Evolutionary conservation across 768 basidiomycete species (phyloP), one percentile per base, ranked within the genome.

Genomic region (Russula ochroleuca): DNA sequence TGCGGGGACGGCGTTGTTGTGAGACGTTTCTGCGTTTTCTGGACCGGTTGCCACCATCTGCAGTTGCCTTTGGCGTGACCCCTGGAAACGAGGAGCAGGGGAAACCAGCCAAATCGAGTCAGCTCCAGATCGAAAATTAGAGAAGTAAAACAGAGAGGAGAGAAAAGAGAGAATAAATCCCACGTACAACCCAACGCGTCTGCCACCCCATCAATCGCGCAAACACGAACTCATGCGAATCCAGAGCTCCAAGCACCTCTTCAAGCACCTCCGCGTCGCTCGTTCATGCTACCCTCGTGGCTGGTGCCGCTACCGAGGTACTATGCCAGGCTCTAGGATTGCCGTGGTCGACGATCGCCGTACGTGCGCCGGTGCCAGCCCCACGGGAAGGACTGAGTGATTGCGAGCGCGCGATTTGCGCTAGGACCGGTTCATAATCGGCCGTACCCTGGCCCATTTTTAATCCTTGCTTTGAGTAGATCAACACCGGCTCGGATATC

Each of bases 401-500:
- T n/a, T 15, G 73, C 74, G 83, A 76, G 62, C 92, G 78, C 57
- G 78, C 77, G 79, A 96, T 85, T 33, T 92, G 81, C 72, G 94
- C 94, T 69, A 97, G 94, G 38, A 98, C 89, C 4, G 87, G 85
- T 76, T 98, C 94, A 64, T 81, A 82, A 70, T 95, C 93, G 1
- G 83, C 95, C 96, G 72, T 89, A 98, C 1, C 86, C 88, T 0
- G 81, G 80, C 0, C 87, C 93, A 66, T 85, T 78, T 53, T 85
- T 82, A 23, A 97, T 69, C 75, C 98, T 98, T 71, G 88, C 84
- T 70, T 83, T 81, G 23, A 99, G 72, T 35, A 99, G 77, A 64
- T 96, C 94, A 11, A 93, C 68, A 69, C 94, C 94, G 0, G 95
- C 90, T 21, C 87, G 79, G 0, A 95, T 95, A 69, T 98, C 96